Evolutionary conservation across 345 rosid genomes (phyloP), one percentile per base, ranked within the genome.

Genomic region (Durio zibethinus): DNA sequence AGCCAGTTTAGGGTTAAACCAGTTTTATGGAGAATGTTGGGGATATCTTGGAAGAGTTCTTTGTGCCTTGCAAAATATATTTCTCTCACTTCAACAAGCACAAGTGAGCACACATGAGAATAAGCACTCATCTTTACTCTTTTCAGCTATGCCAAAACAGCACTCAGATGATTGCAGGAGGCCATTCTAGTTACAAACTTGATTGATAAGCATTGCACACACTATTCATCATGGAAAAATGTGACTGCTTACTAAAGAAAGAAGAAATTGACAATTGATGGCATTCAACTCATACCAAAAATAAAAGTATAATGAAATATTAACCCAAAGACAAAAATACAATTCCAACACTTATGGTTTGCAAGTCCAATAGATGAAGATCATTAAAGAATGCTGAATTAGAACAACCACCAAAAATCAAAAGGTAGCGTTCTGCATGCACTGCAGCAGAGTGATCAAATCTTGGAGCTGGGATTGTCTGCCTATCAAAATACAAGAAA

Each of bases 401-500:
- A 68, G 99, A 96, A 83, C 98, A 93, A 60, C 99, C 99, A 62
- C 99, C 97, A 76, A 96, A 96, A 74, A 96, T 83, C 68, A 96
- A 52, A 80, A 96, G 97, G 86, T 96, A 96, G 57, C 87, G 92
- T 14, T 87, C 88, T 2, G 89, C 85, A 77, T 91, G 88, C 61
- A 91, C 77, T 40, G 97, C 88, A 85, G 99, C 92, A 81, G 93
- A 85, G 88, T 96, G 99, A 80, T 96, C 99, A 86, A 91, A 96
- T 88, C 98, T 91, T 42, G 98, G 94, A 87, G 93, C 91, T 79
- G 99, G 99, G 87, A 94, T 82, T 75, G 89, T 88, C 95, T 88
- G 97, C 93, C 99, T 96, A 85, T 89, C 81, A 86, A 84, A 72
- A 77, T 40, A 75, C 68, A 84, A 67, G 54, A 52, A 84, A 47